Evolutionary conservation across 805 yeast species (phyloP), one percentile per base, ranked within the genome.

Genomic region (Lachancea cidri): DNA sequence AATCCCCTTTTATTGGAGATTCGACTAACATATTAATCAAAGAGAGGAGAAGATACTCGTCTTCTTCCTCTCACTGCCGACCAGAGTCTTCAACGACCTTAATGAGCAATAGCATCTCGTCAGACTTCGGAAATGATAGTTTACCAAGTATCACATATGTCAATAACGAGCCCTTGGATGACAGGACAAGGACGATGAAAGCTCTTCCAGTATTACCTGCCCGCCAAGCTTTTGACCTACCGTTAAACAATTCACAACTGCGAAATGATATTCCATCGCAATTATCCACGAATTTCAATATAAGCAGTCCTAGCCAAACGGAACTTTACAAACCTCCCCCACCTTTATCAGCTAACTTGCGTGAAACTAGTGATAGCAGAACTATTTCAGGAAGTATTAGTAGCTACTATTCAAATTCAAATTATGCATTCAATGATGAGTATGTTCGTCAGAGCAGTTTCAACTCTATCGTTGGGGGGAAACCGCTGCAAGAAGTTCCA

Each of bases 331-430:
- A 44, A 31, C 48, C 45, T 1, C 56, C 58, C 2, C 57, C 57
- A 2, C 49, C 52, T 4, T 46, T 52, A 5, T 37, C 44, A 25
- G 34, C 51, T 5, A 43, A 42, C 7, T 18, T 50, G 17, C 52
- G 63, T 20, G 44, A 51, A 22, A 29, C 47, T 13, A 58, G 59
- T 36, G 51, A 49, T 15, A 41, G 49, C n/a, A 49, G 61, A 18
- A 49, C 45, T 25, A 32, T 50, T 17, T 61, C 65, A 0, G 66
- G 56, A 36, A 52, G 59, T 31, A 45, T 60, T 1, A 64, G 56
- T 20, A 58, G 65, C 27, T 50, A 49, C 20, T 61, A 61, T 42
- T 57, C 66, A 6, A 62, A 57, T 39, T 51, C 64, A 11, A 59
- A 57, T 41, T 61, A 61, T 38, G 58, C 65, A 1, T 60, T 61